These are phyloP conservation scores for Tubosaeta brunneosetosa DNA, from an alignment of 768 basidiomycete genomes.

Conservation along the genomic window DNA sequence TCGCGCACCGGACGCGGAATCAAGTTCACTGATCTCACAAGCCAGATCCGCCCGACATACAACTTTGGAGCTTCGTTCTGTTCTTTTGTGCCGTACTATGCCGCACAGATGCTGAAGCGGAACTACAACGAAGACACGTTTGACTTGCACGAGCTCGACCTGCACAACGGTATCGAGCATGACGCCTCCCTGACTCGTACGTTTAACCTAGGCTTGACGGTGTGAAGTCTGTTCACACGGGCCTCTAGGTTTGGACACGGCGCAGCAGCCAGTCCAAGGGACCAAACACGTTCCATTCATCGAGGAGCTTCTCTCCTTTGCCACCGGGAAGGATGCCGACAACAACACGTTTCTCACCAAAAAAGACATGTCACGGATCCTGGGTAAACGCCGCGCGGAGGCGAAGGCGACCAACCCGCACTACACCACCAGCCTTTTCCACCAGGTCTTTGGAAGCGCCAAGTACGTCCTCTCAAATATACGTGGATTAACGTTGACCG, in stretches of 20 bases:
- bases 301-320: conserved; percentile 53
- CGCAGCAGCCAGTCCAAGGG: conserved; percentile 47
- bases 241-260: conserved; percentile 49
- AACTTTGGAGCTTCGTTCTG: conserved; percentile 70
- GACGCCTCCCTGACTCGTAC: conserved; percentile 33
- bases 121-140: conserved; percentile 54
- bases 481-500: background rate
- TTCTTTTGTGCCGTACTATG: conserved; percentile 57
- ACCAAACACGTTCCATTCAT: conserved; percentile 47
- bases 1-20: conserved; percentile 69
- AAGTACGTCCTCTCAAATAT: conserved; percentile 45
- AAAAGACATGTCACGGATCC: conserved; percentile 55
- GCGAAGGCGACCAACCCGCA: conserved; percentile 51
- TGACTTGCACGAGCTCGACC: conserved; percentile 60
- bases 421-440: conserved; percentile 46
- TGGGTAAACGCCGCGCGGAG: conserved; percentile 59
- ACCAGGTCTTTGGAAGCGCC: conserved; percentile 63
- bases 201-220: background rate
- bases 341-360: conserved; percentile 46
- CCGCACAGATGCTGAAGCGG: conserved; percentile 54
- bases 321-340: conserved; percentile 53
- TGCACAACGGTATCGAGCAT: conserved; percentile 59
- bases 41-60: conserved; percentile 49
- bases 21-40: conserved; percentile 47
- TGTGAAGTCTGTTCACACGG: background rate